Conservation (phyloP, 768 basidiomycete species). For the Xerocomellus dryophilus region DNA sequence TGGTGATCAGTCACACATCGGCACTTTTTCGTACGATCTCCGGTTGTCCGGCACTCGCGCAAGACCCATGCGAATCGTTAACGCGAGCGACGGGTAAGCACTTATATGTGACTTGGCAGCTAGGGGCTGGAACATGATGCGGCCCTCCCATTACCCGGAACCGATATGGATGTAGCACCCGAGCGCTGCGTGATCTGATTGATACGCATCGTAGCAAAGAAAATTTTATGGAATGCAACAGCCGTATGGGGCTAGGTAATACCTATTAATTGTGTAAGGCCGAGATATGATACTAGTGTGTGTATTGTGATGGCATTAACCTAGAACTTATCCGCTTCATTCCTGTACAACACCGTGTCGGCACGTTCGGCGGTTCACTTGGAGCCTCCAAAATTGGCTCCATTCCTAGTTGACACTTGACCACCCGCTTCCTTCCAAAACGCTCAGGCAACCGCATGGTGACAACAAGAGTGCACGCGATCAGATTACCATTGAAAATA, state of each 20-base stretch:
- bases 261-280: too few species aligned
- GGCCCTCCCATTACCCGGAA: background rate
- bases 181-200: background rate
- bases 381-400: background rate
- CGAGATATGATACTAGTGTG: too few species aligned
- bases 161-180: background rate
- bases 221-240: background rate
- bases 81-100: background rate
- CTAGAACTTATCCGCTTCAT: background rate
- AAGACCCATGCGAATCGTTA: background rate
- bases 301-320: too few species aligned
- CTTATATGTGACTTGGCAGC: background rate
- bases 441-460: background rate
- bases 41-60: background rate
- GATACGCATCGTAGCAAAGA: background rate
- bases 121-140: background rate
- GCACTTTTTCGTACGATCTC: slow-evolving; percentile 3
- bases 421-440: background rate
- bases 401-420: background rate
- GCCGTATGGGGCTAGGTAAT: too few species aligned
- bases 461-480: background rate
- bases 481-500: background rate
- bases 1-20: background rate
- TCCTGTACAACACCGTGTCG: background rate
- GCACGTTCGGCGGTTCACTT: background rate